Evolutionary conservation across 306 rosid genomes (phyloP).

Genomic region (Cucumis sativus): Cucumber_9930_V3 NC_026660.2:15268001-15268500

Average conservation of each 20-base stretch:
- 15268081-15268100: conserved; percentile 95
- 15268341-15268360: neutral
- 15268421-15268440: neutral
- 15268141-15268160: neutral
- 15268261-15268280: neutral
- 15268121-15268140: neutral
- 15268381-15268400: neutral
- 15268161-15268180: conserved; percentile 31
- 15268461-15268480: neutral
- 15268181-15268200: conserved; percentile 88
- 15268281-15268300: neutral
- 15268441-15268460: neutral
- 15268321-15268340: neutral
- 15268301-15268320: neutral
- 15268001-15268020: conserved; percentile 2
- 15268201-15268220: conserved; percentile 74
- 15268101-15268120: conserved; percentile 7
- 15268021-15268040: conserved; percentile 63
- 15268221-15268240: conserved; percentile 98
- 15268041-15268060: conserved; percentile 93
- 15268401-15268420: neutral
- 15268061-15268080: conserved; percentile 99
- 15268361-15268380: neutral
- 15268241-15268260: conserved; percentile 98
- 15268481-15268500: conserved; percentile 4